These are phyloP conservation scores for Ascosphaera pollenicola DNA, from an alignment of 2,329 filamentous ascomycete genomes.

Conservation along the genomic window DNA sequence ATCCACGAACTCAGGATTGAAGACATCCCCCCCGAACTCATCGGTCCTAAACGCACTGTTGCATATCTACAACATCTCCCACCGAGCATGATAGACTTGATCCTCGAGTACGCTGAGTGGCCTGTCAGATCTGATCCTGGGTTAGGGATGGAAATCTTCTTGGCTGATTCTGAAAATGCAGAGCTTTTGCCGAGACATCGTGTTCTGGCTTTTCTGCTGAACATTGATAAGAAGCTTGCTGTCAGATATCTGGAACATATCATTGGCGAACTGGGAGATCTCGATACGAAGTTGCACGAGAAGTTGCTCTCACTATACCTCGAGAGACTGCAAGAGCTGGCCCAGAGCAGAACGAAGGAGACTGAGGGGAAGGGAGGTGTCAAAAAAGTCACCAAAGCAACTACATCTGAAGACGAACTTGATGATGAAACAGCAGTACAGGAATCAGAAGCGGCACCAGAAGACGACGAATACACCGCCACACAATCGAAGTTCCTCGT, in stretches of 20 bases:
- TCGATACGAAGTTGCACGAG: slow-evolving; percentile 72
- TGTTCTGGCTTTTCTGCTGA: slow-evolving; percentile 52
- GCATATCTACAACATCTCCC: slow-evolving; percentile 77
- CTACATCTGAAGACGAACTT: background rate
- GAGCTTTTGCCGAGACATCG: slow-evolving; percentile 62
- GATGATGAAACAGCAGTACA: slow-evolving; percentile 16
- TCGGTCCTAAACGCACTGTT: slow-evolving; percentile 65
- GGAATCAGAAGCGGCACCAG: slow-evolving; percentile 9
- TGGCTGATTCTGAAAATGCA: slow-evolving; percentile 84
- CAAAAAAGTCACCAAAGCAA: slow-evolving; percentile 12
- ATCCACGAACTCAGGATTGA: slow-evolving; percentile 4
- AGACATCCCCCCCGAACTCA: slow-evolving; percentile 31
- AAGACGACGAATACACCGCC: slow-evolving; percentile 29
- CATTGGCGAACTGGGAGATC: slow-evolving; percentile 66
- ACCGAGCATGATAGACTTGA: slow-evolving; percentile 69
- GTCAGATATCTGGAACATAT: slow-evolving; percentile 76
- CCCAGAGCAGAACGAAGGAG: slow-evolving; percentile 13
- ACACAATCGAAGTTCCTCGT: slow-evolving; percentile 45
- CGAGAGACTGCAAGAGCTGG: slow-evolving; percentile 22
- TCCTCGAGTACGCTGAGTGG: slow-evolving; percentile 83
- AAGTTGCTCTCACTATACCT: slow-evolving; percentile 54
- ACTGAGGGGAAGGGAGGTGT: slow-evolving; percentile 9
- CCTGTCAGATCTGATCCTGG: slow-evolving; percentile 49
- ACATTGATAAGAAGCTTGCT: slow-evolving; percentile 48
- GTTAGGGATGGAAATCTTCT: slow-evolving; percentile 77